Evolutionary conservation across 345 rosid species (phyloP).

Genomic region (Gossypium anomalum): DNA sequence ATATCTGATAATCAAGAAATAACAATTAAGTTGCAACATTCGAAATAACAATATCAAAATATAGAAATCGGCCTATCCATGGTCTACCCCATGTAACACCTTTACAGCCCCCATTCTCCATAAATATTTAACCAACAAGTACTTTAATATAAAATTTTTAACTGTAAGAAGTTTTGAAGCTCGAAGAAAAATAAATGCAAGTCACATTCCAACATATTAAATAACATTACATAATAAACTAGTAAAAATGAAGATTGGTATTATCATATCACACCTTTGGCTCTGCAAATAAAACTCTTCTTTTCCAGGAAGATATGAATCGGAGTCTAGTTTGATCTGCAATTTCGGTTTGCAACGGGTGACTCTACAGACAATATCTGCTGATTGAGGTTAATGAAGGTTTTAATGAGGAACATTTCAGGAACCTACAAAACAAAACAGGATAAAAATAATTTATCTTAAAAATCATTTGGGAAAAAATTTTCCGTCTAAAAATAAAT

Average conservation of each 20-base stretch:
- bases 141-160: background rate
- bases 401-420: conserved; percentile 67
- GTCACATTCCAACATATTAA: background rate
- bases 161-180: background rate
- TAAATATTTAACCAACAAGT: background rate
- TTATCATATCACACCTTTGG: conserved; percentile 38
- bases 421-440: conserved; percentile 62
- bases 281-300: conserved; percentile 45
- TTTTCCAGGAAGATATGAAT: conserved; percentile 27
- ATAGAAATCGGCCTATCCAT: background rate
- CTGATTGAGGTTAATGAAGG: conserved; percentile 60
- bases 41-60: background rate
- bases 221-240: background rate
- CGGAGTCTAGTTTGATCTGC: conserved; percentile 50
- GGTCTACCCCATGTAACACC: background rate
- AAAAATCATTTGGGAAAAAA: background rate
- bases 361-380: conserved; percentile 58
- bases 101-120: background rate
- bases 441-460: conserved; percentile 14
- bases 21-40: background rate
- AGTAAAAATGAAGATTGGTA: background rate
- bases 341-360: conserved; percentile 49
- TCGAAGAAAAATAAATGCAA: background rate
- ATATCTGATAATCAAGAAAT: conserved; percentile 39
- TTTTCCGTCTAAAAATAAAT: background rate